phyloP scores from a whole-genome alignment of 805 yeast genomes.

The Nakazawaea holstii region DNA sequence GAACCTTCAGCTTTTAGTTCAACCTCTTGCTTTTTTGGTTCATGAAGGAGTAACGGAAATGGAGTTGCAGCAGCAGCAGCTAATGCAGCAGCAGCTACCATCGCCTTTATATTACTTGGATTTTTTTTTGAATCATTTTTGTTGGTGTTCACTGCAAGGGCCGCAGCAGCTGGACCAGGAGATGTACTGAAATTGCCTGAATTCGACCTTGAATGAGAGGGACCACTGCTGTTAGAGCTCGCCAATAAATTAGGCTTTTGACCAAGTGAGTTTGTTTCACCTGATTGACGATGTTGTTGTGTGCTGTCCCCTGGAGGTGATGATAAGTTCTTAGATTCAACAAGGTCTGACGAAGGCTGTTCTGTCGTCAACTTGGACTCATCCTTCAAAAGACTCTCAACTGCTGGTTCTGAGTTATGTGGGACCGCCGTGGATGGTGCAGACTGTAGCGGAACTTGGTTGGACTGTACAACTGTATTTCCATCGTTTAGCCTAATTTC shows the following conservation, averaged over 20 bases:
- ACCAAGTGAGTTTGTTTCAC: neutral
- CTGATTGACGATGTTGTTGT: neutral
- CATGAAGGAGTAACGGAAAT: constrained; percentile 37
- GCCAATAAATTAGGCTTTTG: constrained; percentile 1
- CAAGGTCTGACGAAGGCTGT: too few species aligned
- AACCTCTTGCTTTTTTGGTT: neutral
- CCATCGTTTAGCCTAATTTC: too few species aligned
- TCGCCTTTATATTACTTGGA: constrained; percentile 40
- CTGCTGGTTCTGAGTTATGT: too few species aligned
- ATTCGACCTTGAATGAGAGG: constrained; percentile 9
- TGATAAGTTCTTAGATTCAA: too few species aligned
- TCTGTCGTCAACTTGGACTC: too few species aligned
- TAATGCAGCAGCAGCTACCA: constrained; percentile 77
- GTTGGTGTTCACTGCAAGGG: constrained; percentile 24
- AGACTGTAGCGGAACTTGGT: too few species aligned
- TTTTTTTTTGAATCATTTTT: constrained; percentile 13
- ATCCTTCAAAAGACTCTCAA: too few species aligned
- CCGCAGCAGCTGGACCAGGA: constrained; percentile 35
- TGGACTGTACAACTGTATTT: too few species aligned
- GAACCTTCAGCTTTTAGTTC: neutral
- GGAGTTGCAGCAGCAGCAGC: constrained; percentile 82
- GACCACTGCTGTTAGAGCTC: neutral
- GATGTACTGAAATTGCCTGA: constrained; percentile 22
- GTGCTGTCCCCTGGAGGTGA: neutral
- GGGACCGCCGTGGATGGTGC: too few species aligned